Conservation (phyloP, 2,329 filamentous ascomycete species). For the Penicillium sp. region DNA sequence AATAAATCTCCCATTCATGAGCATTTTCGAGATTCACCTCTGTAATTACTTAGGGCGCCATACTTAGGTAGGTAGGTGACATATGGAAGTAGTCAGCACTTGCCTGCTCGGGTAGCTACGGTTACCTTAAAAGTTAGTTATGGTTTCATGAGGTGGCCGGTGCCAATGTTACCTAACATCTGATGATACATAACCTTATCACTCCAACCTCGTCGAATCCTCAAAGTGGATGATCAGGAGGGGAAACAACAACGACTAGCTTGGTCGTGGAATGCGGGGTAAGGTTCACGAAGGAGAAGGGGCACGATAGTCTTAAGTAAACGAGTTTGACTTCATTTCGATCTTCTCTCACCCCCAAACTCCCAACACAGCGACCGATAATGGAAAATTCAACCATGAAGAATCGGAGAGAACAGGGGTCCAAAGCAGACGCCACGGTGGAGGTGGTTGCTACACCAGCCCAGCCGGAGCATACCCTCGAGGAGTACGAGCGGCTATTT, state of each 20-base stretch:
- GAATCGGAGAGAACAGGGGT: background rate
- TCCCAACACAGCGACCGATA: background rate
- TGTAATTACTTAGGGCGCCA: background rate
- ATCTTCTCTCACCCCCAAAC: background rate
- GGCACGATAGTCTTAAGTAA: background rate
- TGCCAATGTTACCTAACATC: slow-evolving; percentile 3
- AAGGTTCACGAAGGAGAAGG: background rate
- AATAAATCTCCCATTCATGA: slow-evolving; percentile 7
- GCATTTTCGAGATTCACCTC: background rate
- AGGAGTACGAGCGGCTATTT: slow-evolving; percentile 46
- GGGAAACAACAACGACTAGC: slow-evolving; percentile 1
- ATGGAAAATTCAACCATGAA: background rate
- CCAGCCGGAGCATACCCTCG: slow-evolving; percentile 26
- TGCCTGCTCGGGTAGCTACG: background rate
- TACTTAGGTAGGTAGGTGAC: too few relatives aligned
- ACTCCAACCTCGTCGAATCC: background rate
- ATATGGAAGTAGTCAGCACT: too few relatives aligned
- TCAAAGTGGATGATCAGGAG: background rate
- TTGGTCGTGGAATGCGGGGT: slow-evolving; percentile 3
- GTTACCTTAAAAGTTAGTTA: background rate
- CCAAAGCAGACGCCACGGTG: slow-evolving; percentile 20
- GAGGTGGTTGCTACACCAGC: slow-evolving; percentile 24
- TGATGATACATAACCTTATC: slow-evolving; percentile 4
- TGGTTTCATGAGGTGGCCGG: background rate
- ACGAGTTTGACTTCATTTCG: background rate